Evolutionary conservation across 331 rosid genomes (phyloP), one percentile per base, ranked within the genome.

Genomic region (Rhamnella rubrinervis): DNA sequence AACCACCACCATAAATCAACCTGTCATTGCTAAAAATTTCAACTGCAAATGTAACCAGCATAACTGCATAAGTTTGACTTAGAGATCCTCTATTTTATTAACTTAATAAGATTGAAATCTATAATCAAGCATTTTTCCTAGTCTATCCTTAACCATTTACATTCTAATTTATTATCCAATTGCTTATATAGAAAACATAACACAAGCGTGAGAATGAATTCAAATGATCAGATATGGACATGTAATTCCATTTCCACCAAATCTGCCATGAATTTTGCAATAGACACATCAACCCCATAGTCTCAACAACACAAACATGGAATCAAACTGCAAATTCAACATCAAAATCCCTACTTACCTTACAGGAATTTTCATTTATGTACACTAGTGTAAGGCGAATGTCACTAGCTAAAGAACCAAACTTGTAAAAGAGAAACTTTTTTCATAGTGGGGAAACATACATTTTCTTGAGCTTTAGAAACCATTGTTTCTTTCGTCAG

Each of bases 401-500:
- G 59, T 71, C 57, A 6, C 71, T 70, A 10, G 63, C 53, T 67
- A 71, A 20, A 40, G 55, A 73, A 19, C 58, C 28, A 26, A 50
- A 63, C 71, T 19, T 31, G 38, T 57, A 41, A 77, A 60, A 46
- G 19, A 31, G 25, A 25, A 78, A 68, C 62, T 44, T 19, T 8
- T 41, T 41, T 2, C 52, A 26, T 23, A 35, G 58, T 55, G 39
- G 70, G 31, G 55, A 78, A 66, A 66, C 49, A 41, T 37, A 10
- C 59, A n/a, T 8, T 38, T 55, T 58, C 61, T 63, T 10, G 37
- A 21, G 63, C 74, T n/a, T 31, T 25, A 17, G 75, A 58, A 76
- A 57, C 46, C 57, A 58, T 7, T 52, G 59, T 49, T 71, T 40
- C 73, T 61, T 71, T 76, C 75, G 17, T 85, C 90, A 6, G 88